Base-by-base conservation (phyloP, 352 stramenopile genomes). In the Thraustochytrium striatum region DNA sequence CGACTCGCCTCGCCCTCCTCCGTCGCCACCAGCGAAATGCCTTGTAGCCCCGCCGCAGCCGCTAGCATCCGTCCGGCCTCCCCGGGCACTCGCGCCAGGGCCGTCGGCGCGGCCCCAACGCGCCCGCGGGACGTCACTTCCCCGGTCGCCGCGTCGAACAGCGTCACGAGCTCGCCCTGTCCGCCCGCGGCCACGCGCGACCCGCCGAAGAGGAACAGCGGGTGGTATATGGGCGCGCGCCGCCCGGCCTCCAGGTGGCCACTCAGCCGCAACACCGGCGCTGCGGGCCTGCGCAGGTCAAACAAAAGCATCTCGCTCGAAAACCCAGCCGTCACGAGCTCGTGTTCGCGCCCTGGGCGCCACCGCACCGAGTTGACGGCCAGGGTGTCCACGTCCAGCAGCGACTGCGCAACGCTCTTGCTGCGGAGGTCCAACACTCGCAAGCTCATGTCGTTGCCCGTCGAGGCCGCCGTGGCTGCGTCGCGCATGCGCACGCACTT, bases 401-500 rank as follows among this genome's bases (percentile, higher is more conserved):
- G 30, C 5, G 33, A 19, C 0, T 13, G 13, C 3, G 21, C 2
- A 16, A 70, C 35, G 16, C 7, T 52, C 3, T 33, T 30, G 0
- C 35, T 35, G 36, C 59, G 59, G 7, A 70, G 21, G 41, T 70
- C 59, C 7, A 25, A 7, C 16, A 70, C 35, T 33, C 30, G 28
- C 2, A 70, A 8, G n/a, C 59, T 53, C 13, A n/a, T 16, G 41
- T 70, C 59, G 59, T 70, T 70, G 21, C 59, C 59, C 1, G 59
- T 70, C 9, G 59, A 70, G 3, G 59, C 59, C 13, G 41, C 44
- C 30, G 41, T 70, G 41, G 28, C 5, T n/a, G 50, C 3, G 38
- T 52, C 59, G 21, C 59, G 59, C 19, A 70, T 33, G 30, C 59
- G 59, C 30, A 70, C 59, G 59, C 59, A 53, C 59, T 70, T 70